These are phyloP conservation scores for Beauveria scarabaeidicola DNA, from an alignment of 2,329 filamentous ascomycete genomes.

Conservation along the genomic window DNA sequence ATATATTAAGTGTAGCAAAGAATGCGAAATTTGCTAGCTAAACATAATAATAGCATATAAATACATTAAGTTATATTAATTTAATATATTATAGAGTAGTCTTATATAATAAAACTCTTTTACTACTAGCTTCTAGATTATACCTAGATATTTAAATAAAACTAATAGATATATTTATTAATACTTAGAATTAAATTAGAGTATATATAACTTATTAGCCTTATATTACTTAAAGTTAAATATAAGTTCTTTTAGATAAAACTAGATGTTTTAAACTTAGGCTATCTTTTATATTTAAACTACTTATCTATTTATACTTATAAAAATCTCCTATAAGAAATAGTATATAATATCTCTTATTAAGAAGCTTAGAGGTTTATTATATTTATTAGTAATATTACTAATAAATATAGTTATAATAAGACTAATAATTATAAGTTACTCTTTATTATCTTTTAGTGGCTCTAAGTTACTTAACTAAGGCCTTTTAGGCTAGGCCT, in stretches of 20 bases:
- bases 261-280: no score
- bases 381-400: background rate
- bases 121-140: background rate
- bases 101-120: background rate
- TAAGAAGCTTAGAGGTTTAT: background rate
- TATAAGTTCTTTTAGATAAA: background rate
- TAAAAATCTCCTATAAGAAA: background rate
- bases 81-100: background rate
- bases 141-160: background rate
- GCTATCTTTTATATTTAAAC: no score
- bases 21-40: background rate
- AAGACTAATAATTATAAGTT: background rate
- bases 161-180: background rate
- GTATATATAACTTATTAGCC: background rate
- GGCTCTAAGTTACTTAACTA: background rate
- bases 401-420: background rate
- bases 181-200: background rate
- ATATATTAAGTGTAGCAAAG: background rate
- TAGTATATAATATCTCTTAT: background rate
- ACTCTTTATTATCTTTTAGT: background rate
- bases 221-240: background rate
- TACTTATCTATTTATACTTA: background rate
- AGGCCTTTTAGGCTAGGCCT: background rate
- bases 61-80: background rate
- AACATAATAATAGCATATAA: no score